Base-by-base conservation (phyloP, 2,329 filamentous ascomycete species). In the Botrytis medusae region DNA sequence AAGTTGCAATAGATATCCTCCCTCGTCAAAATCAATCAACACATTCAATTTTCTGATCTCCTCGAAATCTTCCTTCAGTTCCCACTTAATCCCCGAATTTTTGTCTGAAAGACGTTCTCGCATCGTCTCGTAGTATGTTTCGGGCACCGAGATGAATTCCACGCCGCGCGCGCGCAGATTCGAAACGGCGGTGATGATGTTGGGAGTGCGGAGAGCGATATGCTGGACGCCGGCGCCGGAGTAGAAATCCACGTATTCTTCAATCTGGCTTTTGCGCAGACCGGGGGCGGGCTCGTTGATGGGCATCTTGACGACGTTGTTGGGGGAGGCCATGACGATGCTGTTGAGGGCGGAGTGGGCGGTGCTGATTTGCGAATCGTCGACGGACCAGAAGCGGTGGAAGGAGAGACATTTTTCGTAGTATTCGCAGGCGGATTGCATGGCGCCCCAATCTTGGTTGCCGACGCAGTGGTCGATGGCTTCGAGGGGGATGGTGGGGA, bases 341-440 rank as follows among this genome's bases (percentile, higher is more conserved):
- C 90, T 93, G 84, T 91, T 94, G 65, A 98, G 87, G 16, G 95
- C 94, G 1, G 92, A 94, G 87, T 93, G 98, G 81, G 97, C 94
- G 77, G 93, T 97, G 87, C 90, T 93, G 84, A 98, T 97, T 81
- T 97, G 90, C 78, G 90, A 92, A 86, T 98, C 95, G 82, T 98
- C 95, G 74, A 98, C 95, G 72, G 91, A 94, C 95, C 95, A 98
- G 90, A 98, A 98, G 77, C 95, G 93, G 85, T 97, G 94, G 88
- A 98, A 98, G 72, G 92, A 92, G 42, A 98, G 92, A 75, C 92
- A 93, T 76, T 91, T 89, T 85, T 98, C 95, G 85, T 98, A 98
- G 83, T 87, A 90, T 73, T 84, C 86, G 81, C 88, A 90, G 51
- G 88, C 89, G 20, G 85, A 85, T 74, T 86, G 85, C 89, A 98